Conservation (phyloP, 495 filamentous ascomycete genomes). For the Podospora fimiseda region DNA sequence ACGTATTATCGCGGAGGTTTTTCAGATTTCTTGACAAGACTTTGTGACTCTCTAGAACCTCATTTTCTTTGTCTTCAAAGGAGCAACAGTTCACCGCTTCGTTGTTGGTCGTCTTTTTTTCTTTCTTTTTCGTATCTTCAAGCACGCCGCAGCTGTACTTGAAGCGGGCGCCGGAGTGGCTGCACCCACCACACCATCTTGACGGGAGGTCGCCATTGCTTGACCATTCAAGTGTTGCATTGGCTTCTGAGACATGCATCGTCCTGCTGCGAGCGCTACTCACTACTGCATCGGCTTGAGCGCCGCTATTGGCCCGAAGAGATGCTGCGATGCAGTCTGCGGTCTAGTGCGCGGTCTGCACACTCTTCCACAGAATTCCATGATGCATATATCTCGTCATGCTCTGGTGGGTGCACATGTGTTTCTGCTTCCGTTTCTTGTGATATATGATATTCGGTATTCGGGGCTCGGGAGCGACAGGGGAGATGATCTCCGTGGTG, state of each 20-base stretch:
- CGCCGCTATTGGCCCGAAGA: slow-evolving; percentile 15
- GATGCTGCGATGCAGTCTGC: background rate
- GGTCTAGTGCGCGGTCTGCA: background rate
- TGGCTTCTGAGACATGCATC: slow-evolving; percentile 22
- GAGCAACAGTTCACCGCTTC: background rate
- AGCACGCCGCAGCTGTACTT: slow-evolving; percentile 1
- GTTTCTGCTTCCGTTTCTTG: background rate
- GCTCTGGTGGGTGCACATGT: background rate
- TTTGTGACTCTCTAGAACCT: background rate
- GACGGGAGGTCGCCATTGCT: slow-evolving; percentile 11
- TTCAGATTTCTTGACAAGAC: too few species aligned
- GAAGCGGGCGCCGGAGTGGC: slow-evolving; percentile 4
- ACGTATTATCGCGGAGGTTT: background rate
- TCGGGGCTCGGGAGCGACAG: background rate
- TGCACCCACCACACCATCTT: background rate
- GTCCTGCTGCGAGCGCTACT: slow-evolving; percentile 15
- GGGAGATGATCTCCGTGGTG: background rate
- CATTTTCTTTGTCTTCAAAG: background rate
- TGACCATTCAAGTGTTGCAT: slow-evolving; percentile 12
- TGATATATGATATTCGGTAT: background rate
- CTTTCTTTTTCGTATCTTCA: slow-evolving; percentile 1
- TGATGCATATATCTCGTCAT: slow-evolving; percentile 10
- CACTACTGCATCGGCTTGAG: slow-evolving; percentile 11
- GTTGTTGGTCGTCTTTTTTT: too few species aligned
- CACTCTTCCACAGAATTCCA: slow-evolving; percentile 11